These are phyloP conservation scores for Daldinia caldariorum DNA, from an alignment of 495 filamentous ascomycete species.

Conservation along the genomic window DNA sequence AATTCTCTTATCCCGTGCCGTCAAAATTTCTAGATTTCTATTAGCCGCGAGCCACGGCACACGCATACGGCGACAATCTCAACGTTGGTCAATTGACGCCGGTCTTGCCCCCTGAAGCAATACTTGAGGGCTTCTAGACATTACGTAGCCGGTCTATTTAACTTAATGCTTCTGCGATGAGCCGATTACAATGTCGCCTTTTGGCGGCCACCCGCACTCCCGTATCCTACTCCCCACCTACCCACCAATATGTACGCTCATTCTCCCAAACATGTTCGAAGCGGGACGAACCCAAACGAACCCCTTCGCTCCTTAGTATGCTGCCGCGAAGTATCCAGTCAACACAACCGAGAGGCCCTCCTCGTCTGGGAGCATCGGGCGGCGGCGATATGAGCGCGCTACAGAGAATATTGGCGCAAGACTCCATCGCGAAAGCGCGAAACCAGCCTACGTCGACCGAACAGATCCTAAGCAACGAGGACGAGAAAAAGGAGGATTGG, in stretches of 20 bases:
- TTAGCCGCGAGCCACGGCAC: slow-evolving; percentile 1
- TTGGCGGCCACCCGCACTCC: slow-evolving; percentile 54
- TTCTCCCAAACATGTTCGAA: slow-evolving; percentile 54
- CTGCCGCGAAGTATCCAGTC: background rate
- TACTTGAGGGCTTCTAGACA: background rate
- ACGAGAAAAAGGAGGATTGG: slow-evolving; percentile 33
- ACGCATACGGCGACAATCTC: slow-evolving; percentile 3
- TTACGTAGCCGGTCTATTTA: background rate
- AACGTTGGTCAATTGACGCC: slow-evolving; percentile 12
- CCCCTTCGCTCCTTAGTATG: slow-evolving; percentile 13
- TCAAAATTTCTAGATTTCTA: slow-evolving; percentile 34
- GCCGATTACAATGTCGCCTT: slow-evolving; percentile 55
- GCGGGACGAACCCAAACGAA: slow-evolving; percentile 10
- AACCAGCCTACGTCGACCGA: slow-evolving; percentile 33
- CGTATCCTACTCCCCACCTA: slow-evolving; percentile 38
- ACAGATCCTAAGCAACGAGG: slow-evolving; percentile 23
- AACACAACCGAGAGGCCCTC: slow-evolving; percentile 14
- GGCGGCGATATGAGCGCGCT: slow-evolving; percentile 10
- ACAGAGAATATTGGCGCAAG: slow-evolving; percentile 30
- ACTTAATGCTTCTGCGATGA: slow-evolving; percentile 53
- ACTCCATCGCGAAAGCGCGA: slow-evolving; percentile 32
- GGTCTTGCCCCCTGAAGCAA: background rate
- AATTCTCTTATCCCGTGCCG: slow-evolving; percentile 21
- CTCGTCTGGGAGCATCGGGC: background rate
- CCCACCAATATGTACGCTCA: slow-evolving; percentile 50